Base-by-base conservation (phyloP, 176 grass and related monocot species). In the Bonia amplexicaulis region DNA sequence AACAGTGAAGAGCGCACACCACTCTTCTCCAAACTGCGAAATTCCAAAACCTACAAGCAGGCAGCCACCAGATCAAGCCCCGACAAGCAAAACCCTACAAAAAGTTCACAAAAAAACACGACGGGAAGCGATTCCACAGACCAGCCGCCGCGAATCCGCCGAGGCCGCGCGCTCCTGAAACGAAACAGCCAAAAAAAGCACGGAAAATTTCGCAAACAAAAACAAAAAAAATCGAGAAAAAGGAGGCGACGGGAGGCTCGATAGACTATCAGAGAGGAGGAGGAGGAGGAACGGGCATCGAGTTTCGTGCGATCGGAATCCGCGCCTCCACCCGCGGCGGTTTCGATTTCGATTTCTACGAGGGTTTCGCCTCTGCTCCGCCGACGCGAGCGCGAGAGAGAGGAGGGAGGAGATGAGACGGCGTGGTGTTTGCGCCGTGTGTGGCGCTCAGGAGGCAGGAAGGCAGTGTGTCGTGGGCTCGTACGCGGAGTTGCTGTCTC, bases 41-140 rank as follows among this genome's bases (percentile, higher is more conserved):
- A 55, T 73, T 62, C 87, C 66, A 15, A 62, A 80, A 40, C 87
- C 88, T 86, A 48, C 65, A 86, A 7, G 20, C 82, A 70, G 3
- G 26, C 69, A 85, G 6, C 14, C 69, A 68, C 53, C 69, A 68
- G 70, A 85, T 85, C 41, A 89, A 85, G 76, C 51, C 70, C 60
- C 70, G 20, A 11, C 16, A 12, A 0, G 4, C 27, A 22, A 79
- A 84, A 84, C 29, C 69, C 77, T 63, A 83, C 0, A 1, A 6
- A 83, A 78, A 76, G 22, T 68, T 20, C 6, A 27, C 35, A 69
- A 2, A 11, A 33, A 49, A 49, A 5, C 33, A 6, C 14, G 22
- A 26, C 14, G 55, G 55, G 55, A 62, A 26, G 39, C 22, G n/a
- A 62, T 15, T 17, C 5, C 62, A 51, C 71, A 25, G 1, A 80